Conservation (phyloP, 768 basidiomycete species). For the Amanita pseudoporphyria region DNA sequence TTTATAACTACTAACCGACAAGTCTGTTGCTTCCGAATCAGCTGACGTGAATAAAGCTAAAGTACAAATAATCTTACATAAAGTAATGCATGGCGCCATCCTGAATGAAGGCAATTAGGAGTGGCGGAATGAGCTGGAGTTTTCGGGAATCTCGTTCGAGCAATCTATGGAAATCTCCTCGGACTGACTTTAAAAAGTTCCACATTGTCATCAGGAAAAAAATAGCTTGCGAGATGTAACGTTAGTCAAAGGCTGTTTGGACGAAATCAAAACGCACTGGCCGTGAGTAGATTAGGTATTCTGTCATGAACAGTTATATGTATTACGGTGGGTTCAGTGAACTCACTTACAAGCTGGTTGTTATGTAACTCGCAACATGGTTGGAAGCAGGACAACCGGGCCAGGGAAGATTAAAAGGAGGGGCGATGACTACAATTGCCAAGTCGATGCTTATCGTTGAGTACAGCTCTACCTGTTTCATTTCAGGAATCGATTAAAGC, state of each 20-base stretch:
- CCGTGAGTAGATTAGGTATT: neutral
- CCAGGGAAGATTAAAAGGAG: neutral
- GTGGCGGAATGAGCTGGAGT: neutral
- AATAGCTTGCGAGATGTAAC: neutral
- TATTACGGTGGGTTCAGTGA: neutral
- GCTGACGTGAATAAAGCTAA: neutral
- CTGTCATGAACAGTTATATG: neutral
- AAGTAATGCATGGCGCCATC: neutral
- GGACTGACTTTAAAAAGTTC: neutral
- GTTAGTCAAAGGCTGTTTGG: neutral
- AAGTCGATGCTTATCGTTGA: neutral
- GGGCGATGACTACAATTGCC: neutral
- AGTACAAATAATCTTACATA: neutral
- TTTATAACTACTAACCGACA: neutral
- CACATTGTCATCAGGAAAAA: neutral
- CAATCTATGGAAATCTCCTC: neutral
- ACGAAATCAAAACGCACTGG: neutral
- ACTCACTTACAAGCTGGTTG: neutral
- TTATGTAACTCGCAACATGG: neutral
- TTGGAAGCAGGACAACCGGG: neutral
- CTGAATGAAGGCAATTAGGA: neutral
- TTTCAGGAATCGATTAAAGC: neutral
- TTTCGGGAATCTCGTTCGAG: neutral
- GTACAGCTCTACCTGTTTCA: neutral
- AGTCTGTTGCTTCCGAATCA: neutral